Conservation (phyloP, 179 eudicot species). For the Vitellaria paradoxa region DNA sequence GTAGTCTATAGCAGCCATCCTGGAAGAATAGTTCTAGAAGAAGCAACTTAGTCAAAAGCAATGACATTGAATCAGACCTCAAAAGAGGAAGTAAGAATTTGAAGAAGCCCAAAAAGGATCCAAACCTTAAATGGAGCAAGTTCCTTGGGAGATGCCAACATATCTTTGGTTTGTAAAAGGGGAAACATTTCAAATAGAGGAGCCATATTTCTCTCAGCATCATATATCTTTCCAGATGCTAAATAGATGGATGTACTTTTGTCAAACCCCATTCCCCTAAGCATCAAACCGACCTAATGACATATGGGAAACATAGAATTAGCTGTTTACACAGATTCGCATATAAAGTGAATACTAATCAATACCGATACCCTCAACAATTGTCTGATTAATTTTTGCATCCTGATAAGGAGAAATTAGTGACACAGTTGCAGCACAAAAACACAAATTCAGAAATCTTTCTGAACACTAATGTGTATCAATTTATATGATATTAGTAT, state of each 20-base stretch:
- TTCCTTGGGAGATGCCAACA: conserved; percentile 77
- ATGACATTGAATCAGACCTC: background rate
- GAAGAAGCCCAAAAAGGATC: background rate
- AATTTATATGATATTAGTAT: no score
- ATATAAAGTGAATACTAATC: background rate
- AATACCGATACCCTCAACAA: no score
- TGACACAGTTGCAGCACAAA: background rate
- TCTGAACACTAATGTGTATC: background rate
- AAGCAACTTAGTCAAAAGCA: conserved; percentile 18
- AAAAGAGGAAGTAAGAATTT: background rate
- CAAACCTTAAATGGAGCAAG: conserved; percentile 74
- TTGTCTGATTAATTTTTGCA: no score
- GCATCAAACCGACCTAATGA: conserved; percentile 84
- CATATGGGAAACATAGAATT: conserved; percentile 9
- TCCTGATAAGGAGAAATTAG: background rate
- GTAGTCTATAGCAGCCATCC: conserved; percentile 97
- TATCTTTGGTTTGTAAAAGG: conserved; percentile 87
- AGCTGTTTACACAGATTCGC: no score
- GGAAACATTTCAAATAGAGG: conserved; percentile 94
- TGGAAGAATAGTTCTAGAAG: conserved; percentile 76
- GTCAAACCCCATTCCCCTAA: conserved; percentile 96
- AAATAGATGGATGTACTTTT: conserved; percentile 76
- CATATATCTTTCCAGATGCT: conserved; percentile 92
- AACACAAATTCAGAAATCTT: background rate
- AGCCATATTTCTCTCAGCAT: conserved; percentile 79